Evolutionary conservation across 306 rosid genomes (phyloP).

Genomic region (Fragaria nilgerrensis): DNA sequence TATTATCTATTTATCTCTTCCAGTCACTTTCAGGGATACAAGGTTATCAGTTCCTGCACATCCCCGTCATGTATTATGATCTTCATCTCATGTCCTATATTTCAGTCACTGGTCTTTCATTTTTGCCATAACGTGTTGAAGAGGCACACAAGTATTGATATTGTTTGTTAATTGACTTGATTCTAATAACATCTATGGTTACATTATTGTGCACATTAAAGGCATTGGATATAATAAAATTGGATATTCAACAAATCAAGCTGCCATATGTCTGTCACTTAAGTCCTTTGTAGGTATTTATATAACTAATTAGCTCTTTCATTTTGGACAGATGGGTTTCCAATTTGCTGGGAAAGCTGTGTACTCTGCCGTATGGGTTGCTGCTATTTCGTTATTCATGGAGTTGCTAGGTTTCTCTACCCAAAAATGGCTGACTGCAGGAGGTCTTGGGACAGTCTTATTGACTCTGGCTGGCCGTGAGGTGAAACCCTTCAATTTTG

Average conservation of each 20-base stretch:
- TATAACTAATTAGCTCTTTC: conserved; percentile 20
- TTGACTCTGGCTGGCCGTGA: conserved; percentile 97
- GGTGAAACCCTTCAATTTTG: conserved; percentile 42
- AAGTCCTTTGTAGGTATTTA: not conserved
- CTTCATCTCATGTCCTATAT: not conserved
- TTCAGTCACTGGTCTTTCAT: not conserved
- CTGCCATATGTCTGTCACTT: not conserved
- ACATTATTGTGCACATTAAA: not conserved
- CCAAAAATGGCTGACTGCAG: conserved; percentile 94
- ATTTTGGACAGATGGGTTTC: conserved; percentile 80
- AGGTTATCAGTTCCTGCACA: not conserved
- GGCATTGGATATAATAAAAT: not conserved
- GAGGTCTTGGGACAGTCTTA: conserved; percentile 98
- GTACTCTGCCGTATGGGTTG: conserved; percentile 94
- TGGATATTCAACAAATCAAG: not conserved
- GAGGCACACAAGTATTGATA: not conserved
- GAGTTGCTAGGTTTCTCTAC: conserved; percentile 95
- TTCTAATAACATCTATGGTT: not conserved
- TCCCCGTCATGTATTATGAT: not conserved
- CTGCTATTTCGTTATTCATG: conserved; percentile 89
- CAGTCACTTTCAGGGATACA: no score
- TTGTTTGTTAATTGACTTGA: not conserved
- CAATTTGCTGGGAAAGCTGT: conserved; percentile 90
- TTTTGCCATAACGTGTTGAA: not conserved
- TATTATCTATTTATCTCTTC: not conserved